These are phyloP conservation scores for Rutstroemia sp. DNA, from an alignment of 2,329 filamentous ascomycete genomes.

Conservation along the genomic window DNA sequence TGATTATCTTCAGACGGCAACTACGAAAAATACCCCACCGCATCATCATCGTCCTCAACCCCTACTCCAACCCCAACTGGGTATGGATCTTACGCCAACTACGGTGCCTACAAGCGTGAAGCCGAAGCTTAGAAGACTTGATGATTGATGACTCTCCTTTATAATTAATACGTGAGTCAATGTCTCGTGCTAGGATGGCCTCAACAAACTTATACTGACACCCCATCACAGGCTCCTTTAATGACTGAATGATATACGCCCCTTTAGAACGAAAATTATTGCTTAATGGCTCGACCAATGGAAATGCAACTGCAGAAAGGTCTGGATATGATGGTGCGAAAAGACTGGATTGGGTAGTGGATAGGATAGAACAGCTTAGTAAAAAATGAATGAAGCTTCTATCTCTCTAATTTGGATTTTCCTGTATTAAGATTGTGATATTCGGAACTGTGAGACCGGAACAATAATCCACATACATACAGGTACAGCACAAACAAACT, in stretches of 20 bases:
- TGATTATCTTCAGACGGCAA: background rate
- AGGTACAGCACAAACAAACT: too few species aligned
- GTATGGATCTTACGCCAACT: slow-evolving; percentile 9
- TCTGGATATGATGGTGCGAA: background rate
- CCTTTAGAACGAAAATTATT: slow-evolving; percentile 2
- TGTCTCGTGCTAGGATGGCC: too few species aligned
- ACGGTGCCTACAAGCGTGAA: slow-evolving; percentile 4
- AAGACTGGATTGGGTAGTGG: background rate
- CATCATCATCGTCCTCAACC: background rate
- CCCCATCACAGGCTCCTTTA: background rate
- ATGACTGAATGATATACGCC: slow-evolving; percentile 10
- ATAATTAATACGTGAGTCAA: slow-evolving; percentile 3
- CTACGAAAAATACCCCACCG: slow-evolving; percentile 3
- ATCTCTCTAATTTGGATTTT: background rate
- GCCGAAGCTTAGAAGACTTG: background rate
- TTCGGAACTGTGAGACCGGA: too few species aligned
- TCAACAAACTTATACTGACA: background rate
- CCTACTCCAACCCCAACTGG: background rate
- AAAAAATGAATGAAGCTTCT: background rate
- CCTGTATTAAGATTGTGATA: too few species aligned
- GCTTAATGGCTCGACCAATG: background rate
- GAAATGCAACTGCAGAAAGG: background rate
- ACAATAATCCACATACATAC: too few species aligned
- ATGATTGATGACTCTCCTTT: slow-evolving; percentile 1
- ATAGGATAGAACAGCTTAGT: background rate